Evolutionary conservation across 345 rosid genomes (phyloP).

Genomic region (Acer saccharum): DNA sequence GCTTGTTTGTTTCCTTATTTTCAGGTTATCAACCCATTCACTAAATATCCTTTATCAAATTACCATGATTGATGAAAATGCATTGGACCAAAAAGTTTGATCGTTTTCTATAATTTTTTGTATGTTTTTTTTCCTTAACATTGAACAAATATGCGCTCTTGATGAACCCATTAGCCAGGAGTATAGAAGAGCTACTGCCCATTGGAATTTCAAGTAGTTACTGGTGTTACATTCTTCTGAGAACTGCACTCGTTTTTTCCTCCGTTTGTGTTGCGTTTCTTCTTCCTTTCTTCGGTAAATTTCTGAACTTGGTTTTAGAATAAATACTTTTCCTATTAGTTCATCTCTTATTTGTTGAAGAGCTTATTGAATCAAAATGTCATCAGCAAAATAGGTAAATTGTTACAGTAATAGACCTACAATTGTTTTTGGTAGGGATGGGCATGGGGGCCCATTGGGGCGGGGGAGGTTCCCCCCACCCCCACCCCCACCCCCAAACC

Average conservation of each 20-base stretch:
- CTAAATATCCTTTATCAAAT: conserved; percentile 70
- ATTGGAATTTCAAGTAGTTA: conserved; percentile 41
- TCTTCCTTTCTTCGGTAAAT: conserved; percentile 83
- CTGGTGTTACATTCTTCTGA: conserved; percentile 68
- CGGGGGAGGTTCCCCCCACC: too few relatives aligned
- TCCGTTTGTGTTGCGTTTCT: conserved; percentile 80
- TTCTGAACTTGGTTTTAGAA: background rate
- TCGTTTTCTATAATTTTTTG: background rate
- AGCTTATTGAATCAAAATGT: background rate
- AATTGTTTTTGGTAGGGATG: background rate
- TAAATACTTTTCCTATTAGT: background rate
- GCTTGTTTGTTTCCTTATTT: conserved; percentile 14
- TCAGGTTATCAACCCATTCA: conserved; percentile 91
- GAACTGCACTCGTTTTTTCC: conserved; percentile 75
- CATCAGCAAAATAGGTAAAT: background rate
- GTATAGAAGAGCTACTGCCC: conserved; percentile 93
- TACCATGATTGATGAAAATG: background rate
- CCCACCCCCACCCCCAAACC: too few relatives aligned
- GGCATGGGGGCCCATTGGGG: too few relatives aligned
- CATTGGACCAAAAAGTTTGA: background rate
- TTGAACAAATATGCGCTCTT: conserved; percentile 60
- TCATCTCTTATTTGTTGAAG: background rate
- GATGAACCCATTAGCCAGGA: conserved; percentile 84
- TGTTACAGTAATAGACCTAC: background rate
- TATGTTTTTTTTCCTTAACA: conserved; percentile 34